Evolutionary conservation across 2,329 filamentous ascomycete genomes (phyloP), one percentile per base, ranked within the genome.

Genomic region (Paraconiothyrium sp.): DNA sequence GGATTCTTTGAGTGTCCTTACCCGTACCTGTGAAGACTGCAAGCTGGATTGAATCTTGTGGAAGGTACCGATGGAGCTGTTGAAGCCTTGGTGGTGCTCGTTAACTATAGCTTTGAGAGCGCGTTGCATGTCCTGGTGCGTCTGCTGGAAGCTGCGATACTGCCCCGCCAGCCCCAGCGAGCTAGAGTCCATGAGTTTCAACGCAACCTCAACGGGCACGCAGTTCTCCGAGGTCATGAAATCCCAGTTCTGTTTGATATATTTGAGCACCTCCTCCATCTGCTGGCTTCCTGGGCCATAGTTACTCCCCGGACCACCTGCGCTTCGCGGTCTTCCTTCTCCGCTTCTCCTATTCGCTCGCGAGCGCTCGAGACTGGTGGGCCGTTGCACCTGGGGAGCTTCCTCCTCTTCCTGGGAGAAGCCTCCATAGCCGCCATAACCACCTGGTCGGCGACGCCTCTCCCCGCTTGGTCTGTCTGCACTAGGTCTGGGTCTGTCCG

Each of bases 31-130:
- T 16, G 93, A 97, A 54, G 88, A 85, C 72, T 94, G 92, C 67
- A 99, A 95, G 79, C 93, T 97, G 56, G 90, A 89, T 78, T 99
- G 95, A 64, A 99, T 99, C 80, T 97, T 97, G 83, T 99, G 96
- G 76, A 98, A 99, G 22, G 94, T 98, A 78, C 94, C 95, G 66
- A 99, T 98, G 54, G 94, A 97, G 79, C 93, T 97, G 81, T 98
- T 99, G 85, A 99, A 99, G 50, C 95, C 96, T 79, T 99, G 95
- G 75, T 99, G 94, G 76, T 99, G 94, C 81, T 99, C 83, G 78
- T 99, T 97, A 30, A 99, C 95, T 71, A 99, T 97, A 37, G 90
- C 89, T 79, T 97, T 97, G 60, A 99, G 84, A 10, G 94, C 94
- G 70, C 91, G 90, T 76, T 99, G 94, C n/a, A 99, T 87, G 76